Conservation (phyloP, 495 filamentous ascomycete genomes). For the Rusavskia elegans region DNA sequence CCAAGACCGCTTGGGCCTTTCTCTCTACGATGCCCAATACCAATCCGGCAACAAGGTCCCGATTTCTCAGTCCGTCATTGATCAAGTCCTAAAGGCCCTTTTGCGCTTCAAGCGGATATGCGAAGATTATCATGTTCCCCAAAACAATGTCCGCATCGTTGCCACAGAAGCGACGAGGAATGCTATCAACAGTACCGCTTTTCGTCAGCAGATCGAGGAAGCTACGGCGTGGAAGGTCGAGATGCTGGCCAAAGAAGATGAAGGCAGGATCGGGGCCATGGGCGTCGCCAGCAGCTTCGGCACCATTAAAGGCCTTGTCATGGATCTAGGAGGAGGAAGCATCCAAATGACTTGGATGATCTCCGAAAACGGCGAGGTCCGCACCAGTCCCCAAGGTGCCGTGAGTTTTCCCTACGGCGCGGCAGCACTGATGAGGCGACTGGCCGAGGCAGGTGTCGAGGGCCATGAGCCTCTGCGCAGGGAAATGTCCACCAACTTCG, state of each 20-base stretch:
- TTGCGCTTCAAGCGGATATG: conserved; percentile 62
- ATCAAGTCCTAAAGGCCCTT: conserved; percentile 44
- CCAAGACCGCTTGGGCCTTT: conserved; percentile 62
- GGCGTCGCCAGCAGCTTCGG: conserved; percentile 65
- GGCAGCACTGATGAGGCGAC: conserved; percentile 53
- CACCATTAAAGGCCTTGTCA: conserved; percentile 52
- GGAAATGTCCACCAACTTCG: conserved; percentile 44
- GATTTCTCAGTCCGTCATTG: conserved; percentile 50
- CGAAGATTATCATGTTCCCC: conserved; percentile 47
- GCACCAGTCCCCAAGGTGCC: conserved; percentile 30
- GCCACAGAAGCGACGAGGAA: conserved; percentile 82
- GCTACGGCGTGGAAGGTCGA: conserved; percentile 49
- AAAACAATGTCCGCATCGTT: conserved; percentile 50
- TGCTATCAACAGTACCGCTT: conserved; percentile 54
- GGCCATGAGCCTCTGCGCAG: conserved; percentile 29
- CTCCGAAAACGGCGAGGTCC: conserved; percentile 33
- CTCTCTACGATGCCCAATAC: conserved; percentile 75
- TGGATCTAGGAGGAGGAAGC: conserved; percentile 84
- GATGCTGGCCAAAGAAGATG: conserved; percentile 61
- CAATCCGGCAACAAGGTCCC: conserved; percentile 25
- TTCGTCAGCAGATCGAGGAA: conserved; percentile 44
- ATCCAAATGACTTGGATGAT: conserved; percentile 80
- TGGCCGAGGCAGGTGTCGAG: conserved; percentile 22
- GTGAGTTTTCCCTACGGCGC: conserved; percentile 71
- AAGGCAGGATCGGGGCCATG: conserved; percentile 70